Conservation (phyloP, 2,329 filamentous ascomycete species). For the Periglandula ipomoeae region DNA sequence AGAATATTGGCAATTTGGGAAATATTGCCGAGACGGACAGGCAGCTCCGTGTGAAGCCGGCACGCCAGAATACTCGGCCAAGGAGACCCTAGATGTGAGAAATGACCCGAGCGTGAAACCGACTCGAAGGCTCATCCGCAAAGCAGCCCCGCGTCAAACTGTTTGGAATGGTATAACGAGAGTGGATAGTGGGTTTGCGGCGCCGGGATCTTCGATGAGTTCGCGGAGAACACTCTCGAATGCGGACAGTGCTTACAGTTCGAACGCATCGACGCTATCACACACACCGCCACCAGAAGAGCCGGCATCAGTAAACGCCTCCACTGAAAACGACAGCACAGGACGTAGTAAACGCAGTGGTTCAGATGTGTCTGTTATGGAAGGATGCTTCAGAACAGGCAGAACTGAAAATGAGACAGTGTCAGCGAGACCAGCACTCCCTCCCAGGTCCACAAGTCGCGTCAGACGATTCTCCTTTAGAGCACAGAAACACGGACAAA, state of each 20-base stretch:
- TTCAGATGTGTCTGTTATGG: background rate
- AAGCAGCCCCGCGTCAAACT: slow-evolving; percentile 3
- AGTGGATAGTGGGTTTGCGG: slow-evolving; percentile 40
- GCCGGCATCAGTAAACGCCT: background rate
- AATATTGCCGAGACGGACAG: background rate
- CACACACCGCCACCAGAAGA: slow-evolving; percentile 28
- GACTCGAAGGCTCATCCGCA: slow-evolving; percentile 6
- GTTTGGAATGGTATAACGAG: slow-evolving; percentile 15
- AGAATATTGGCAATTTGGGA: background rate
- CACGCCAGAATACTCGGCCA: slow-evolving; percentile 17
- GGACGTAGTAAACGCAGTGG: background rate
- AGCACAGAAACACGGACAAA: background rate
- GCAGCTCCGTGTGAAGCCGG: background rate
- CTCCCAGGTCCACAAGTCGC: background rate
- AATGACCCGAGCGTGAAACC: slow-evolving; percentile 36
- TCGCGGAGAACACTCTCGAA: slow-evolving; percentile 41
- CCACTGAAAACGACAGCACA: background rate
- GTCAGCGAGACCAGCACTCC: background rate
- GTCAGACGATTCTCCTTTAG: background rate
- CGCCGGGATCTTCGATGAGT: slow-evolving; percentile 33
- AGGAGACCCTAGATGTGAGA: slow-evolving; percentile 29
- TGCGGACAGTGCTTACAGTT: slow-evolving; percentile 53
- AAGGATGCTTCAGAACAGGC: slow-evolving; percentile 13
- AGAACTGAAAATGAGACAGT: background rate
- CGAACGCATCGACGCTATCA: slow-evolving; percentile 48